Evolutionary conservation across 2,329 filamentous ascomycete genomes (phyloP), one percentile per base, ranked within the genome.

Genomic region (Cadophora malorum): DNA sequence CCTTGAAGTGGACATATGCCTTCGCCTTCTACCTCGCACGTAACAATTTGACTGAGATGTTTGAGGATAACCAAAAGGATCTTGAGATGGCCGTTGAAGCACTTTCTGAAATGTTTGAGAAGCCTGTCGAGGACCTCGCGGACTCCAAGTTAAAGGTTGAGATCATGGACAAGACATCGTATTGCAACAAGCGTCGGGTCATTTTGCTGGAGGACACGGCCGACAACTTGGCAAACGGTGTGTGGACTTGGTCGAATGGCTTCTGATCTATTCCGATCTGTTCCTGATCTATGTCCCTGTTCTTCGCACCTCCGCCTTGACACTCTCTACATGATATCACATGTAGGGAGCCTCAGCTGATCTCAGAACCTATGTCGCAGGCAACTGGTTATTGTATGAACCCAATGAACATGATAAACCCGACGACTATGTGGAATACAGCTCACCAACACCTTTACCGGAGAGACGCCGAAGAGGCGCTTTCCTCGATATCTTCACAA

Each of bases 91-190:
- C 96, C 0, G 96, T 98, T 0, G 96, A 99, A 82, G 94, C 92
- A 67, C 82, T 99, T 72, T 97, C 93, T n/a, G 94, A 97, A 80
- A 97, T 99, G 93, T 99, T 99, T 73, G 96, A 99, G 85, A 97
- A 97, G 83, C 93, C 94, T 0, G 93, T 95, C n/a, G 83, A 89
- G 50, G 94, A 97, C 75, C 83, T 99, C 21, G 88, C 93, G 4
- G 88, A 91, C 56, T 79, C 93, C n/a, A 97, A 97, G 80, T 84
- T 97, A 68, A 98, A 97, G 82, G 93, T 97, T 7, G 95, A 97
- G 72, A 99, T 99, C 77, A 92, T 99, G 89, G 95, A 99, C 80
- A 98, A 97, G 85, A 99, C 95, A 4, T 88, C 94, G 0, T 99
- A 99, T 79, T 99, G 96, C 82, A 97, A 92, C 79, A 95, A 96